Evolutionary conservation across 129 eudicot genomes (phyloP).

Genomic region (Saussurea involucrata): DNA sequence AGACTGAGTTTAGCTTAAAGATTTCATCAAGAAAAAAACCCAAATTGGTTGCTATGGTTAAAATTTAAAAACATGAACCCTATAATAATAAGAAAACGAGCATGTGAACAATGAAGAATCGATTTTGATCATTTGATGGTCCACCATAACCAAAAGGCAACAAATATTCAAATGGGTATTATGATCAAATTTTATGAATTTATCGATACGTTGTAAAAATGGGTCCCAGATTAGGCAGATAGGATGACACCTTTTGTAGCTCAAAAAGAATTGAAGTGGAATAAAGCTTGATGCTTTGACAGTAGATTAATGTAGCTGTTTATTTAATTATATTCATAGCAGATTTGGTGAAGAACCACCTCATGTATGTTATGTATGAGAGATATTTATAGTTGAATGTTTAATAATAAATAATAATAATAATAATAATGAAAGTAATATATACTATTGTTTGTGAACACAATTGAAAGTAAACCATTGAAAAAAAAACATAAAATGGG

Average conservation of each 20-base stretch:
- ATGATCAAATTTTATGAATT: neutral
- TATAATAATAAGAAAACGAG: slow-evolving; percentile 19
- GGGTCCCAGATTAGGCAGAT: slow-evolving; percentile 56
- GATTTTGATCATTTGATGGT: slow-evolving; percentile 23
- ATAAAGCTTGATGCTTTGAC: slow-evolving; percentile 1
- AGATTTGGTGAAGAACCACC: slow-evolving; percentile 22
- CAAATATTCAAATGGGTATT: slow-evolving; percentile 8
- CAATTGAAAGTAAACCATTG: slow-evolving; percentile 24
- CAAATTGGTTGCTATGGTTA: neutral
- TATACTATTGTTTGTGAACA: slow-evolving; percentile 15
- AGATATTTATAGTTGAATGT: slow-evolving; percentile 26
- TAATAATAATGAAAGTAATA: no score
- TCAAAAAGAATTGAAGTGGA: slow-evolving; percentile 18
- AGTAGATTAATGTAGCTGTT: slow-evolving; percentile 5
- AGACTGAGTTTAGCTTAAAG: neutral
- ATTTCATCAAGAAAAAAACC: neutral
- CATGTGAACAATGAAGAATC: slow-evolving; percentile 46
- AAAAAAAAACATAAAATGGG: slow-evolving; percentile 23
- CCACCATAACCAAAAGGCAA: slow-evolving; percentile 31
- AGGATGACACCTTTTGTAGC: slow-evolving; percentile 24
- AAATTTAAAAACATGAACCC: neutral
- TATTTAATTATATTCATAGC: slow-evolving; percentile 8
- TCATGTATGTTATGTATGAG: slow-evolving; percentile 12
- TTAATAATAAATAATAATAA: neutral
- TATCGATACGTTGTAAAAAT: slow-evolving; percentile 21